Evolutionary conservation across 805 yeast genomes (phyloP).

Genomic region (Pichia insulana): DNA sequence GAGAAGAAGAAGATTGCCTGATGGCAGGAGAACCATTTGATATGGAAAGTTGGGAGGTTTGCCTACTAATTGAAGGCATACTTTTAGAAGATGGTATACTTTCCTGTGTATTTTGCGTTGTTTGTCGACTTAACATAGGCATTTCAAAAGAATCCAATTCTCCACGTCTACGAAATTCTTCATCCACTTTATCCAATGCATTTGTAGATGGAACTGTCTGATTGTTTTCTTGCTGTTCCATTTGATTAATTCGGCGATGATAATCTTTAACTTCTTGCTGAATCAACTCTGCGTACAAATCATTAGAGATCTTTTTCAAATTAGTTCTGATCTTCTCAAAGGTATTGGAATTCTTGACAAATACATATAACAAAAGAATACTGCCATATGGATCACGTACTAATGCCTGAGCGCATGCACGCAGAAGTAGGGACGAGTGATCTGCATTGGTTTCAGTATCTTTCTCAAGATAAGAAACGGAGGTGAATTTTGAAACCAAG

Average conservation of each 20-base stretch:
- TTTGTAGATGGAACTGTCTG: no score
- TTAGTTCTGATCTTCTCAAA: slow-evolving; percentile 31
- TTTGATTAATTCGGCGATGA: not conserved
- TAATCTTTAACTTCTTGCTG: slow-evolving; percentile 7
- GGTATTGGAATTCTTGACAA: slow-evolving; percentile 34
- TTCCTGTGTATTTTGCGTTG: slow-evolving; percentile 10
- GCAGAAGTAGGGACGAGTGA: slow-evolving; percentile 47
- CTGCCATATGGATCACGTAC: slow-evolving; percentile 44
- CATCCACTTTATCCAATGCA: not conserved
- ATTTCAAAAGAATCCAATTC: slow-evolving; percentile 3
- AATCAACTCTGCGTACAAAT: slow-evolving; percentile 14
- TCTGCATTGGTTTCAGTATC: slow-evolving; percentile 39
- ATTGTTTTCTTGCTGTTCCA: slow-evolving; percentile 1
- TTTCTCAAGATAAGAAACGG: slow-evolving; percentile 29
- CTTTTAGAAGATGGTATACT: slow-evolving; percentile 7
- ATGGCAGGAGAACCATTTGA: slow-evolving; percentile 11
- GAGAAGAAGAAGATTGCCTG: not conserved
- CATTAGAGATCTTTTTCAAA: slow-evolving; percentile 24
- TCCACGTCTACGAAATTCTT: not conserved
- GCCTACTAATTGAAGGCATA: slow-evolving; percentile 7
- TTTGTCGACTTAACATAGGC: slow-evolving; percentile 12
- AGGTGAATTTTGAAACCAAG: slow-evolving; percentile 32
- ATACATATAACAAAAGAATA: slow-evolving; percentile 42
- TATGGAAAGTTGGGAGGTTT: slow-evolving; percentile 10
- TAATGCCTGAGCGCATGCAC: slow-evolving; percentile 46